Percentiles rank a stretch among this genome's conserved stretches.
Evolutionary conservation across 1,139 yeast genomes (phyloP).

Genomic region (Lodderomyces oxycetoniae): DNA sequence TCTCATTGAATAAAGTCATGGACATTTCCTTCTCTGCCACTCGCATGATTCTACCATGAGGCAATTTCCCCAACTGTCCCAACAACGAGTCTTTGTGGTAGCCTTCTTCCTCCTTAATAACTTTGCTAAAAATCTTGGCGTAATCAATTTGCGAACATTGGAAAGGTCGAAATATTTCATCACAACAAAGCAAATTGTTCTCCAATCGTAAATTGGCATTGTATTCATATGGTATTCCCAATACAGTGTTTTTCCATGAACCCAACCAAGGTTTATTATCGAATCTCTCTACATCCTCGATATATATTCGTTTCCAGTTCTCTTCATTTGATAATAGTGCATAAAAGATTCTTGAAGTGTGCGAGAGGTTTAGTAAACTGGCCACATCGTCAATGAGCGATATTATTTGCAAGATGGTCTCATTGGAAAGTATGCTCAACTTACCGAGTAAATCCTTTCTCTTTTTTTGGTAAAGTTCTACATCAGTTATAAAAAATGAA

Average conservation of each 20-base stretch:
- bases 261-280: conserved; percentile 54
- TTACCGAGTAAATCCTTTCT: conserved; percentile 45
- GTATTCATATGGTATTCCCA: conserved; percentile 29
- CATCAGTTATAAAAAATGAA: conserved; percentile 25
- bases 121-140: conserved; percentile 37
- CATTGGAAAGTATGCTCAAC: conserved; percentile 55
- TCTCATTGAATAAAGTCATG: conserved; percentile 39
- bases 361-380: conserved; percentile 49
- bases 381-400: conserved; percentile 39
- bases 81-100: conserved; percentile 24
- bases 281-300: conserved; percentile 22
- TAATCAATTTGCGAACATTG: conserved; percentile 74
- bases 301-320: conserved; percentile 62
- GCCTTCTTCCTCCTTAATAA: conserved; percentile 44
- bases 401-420: conserved; percentile 45
- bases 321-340: conserved; percentile 74
- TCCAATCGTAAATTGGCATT: conserved; percentile 40
- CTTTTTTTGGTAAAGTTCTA: conserved; percentile 19
- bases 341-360: conserved; percentile 61
- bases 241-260: conserved; percentile 66
- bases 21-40: conserved; percentile 39
- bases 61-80: conserved; percentile 19
- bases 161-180: conserved; percentile 69
- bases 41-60: conserved; percentile 42
- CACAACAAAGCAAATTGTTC: conserved; percentile 43